phyloP scores from a whole-genome alignment of 371 early-diverging fungal species.

The Rhizopus delemar region DNA sequence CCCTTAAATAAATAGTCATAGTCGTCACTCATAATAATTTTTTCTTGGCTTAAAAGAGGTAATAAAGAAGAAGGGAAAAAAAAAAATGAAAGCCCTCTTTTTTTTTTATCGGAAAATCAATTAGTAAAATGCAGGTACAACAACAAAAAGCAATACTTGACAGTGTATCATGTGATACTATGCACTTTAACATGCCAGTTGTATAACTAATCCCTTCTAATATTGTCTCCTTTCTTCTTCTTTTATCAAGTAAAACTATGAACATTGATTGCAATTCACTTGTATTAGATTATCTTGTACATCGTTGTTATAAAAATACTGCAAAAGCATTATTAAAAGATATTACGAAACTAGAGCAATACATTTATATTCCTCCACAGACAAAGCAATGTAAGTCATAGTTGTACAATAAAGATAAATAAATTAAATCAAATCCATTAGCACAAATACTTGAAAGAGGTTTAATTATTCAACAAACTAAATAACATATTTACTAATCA shows the following conservation, averaged over 20 bases:
- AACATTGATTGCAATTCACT: slow-evolving; percentile 32
- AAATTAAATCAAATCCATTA: neutral
- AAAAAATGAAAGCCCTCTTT: slow-evolving; percentile 2
- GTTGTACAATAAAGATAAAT: neutral
- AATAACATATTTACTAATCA: neutral
- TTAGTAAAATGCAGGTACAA: neutral
- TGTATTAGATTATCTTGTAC: slow-evolving; percentile 55
- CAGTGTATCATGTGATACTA: slow-evolving; percentile 1
- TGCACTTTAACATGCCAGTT: neutral
- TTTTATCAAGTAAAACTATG: slow-evolving; percentile 12
- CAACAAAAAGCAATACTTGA: neutral
- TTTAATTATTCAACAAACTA: neutral
- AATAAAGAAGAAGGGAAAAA: slow-evolving; percentile 6
- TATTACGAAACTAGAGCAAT: slow-evolving; percentile 27
- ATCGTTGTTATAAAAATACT: slow-evolving; percentile 64
- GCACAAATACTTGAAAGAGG: slow-evolving; percentile 5
- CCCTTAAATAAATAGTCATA: slow-evolving; percentile 31
- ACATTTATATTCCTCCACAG: neutral
- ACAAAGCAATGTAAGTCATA: slow-evolving; percentile 2
- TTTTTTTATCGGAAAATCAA: neutral
- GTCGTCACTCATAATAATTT: slow-evolving; percentile 21
- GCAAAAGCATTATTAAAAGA: slow-evolving; percentile 62
- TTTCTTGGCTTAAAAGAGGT: slow-evolving; percentile 3
- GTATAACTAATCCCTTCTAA: neutral
- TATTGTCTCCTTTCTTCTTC: slow-evolving; percentile 5